phyloP scores from a whole-genome alignment of 73 alveolate genomes.

The Paramecium sonneborni region DNA sequence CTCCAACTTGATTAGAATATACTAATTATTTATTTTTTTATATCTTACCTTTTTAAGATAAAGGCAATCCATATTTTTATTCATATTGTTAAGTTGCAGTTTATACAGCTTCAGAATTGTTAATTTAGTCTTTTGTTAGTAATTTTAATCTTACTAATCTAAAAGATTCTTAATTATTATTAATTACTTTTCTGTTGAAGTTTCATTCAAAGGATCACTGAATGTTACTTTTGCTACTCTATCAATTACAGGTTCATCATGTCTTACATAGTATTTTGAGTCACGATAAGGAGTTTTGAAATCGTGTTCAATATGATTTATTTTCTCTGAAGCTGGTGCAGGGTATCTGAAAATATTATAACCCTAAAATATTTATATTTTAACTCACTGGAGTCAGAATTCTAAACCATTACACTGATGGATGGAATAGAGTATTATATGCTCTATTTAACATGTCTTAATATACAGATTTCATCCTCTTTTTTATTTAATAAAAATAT shows the following conservation, averaged over 20 bases:
- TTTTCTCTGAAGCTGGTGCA: conserved; percentile 35
- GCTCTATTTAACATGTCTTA: conserved; percentile 32
- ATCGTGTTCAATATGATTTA: conserved; percentile 28
- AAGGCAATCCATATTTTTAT: not conserved
- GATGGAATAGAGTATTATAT: conserved; percentile 40
- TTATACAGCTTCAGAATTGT: conserved; percentile 4
- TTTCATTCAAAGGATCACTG: conserved; percentile 22
- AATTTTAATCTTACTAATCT: conserved; percentile 28
- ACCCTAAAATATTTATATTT: not conserved
- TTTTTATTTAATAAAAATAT: not conserved
- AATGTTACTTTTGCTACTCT: not conserved
- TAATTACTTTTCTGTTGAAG: not conserved
- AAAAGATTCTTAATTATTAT: not conserved
- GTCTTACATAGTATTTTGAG: conserved; percentile 46
- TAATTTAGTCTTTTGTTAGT: not conserved
- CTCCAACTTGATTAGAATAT: not conserved
- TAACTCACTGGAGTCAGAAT: not conserved
- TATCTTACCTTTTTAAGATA: not conserved
- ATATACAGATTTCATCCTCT: conserved; percentile 10
- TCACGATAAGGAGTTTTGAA: conserved; percentile 58
- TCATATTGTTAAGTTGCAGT: not conserved
- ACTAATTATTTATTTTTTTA: not conserved
- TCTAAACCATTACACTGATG: conserved; percentile 36
- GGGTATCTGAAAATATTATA: conserved; percentile 24
- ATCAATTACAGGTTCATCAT: not conserved